Conservation (phyloP, 2,329 filamentous ascomycete species). For the Stagonosporopsis vannaccii region DNA sequence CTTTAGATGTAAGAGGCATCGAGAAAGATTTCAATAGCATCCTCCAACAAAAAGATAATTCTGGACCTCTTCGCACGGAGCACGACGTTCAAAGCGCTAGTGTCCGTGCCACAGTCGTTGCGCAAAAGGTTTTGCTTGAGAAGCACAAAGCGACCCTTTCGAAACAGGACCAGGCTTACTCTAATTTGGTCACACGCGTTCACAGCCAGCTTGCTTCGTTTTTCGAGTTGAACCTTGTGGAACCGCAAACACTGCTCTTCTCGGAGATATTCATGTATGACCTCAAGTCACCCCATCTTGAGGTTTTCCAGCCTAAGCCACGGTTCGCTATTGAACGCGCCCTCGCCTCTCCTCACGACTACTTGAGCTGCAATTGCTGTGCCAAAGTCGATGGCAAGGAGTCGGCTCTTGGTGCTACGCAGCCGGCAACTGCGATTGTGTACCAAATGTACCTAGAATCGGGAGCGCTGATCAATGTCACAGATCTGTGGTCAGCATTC, state of each 20-base stretch:
- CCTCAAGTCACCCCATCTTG: constrained; percentile 70
- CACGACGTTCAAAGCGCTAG: constrained; percentile 75
- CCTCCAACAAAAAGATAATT: constrained; percentile 30
- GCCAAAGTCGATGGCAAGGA: constrained; percentile 49
- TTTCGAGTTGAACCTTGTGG: constrained; percentile 56
- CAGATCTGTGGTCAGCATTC: constrained; percentile 82
- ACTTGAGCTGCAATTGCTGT: constrained; percentile 77
- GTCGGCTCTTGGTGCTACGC: constrained; percentile 61
- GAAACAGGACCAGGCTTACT: constrained; percentile 74
- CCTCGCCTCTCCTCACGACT: constrained; percentile 76
- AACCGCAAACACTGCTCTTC: constrained; percentile 63
- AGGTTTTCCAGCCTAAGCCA: constrained; percentile 79
- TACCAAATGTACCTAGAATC: constrained; percentile 83
- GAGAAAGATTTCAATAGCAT: constrained; percentile 47
- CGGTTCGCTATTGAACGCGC: constrained; percentile 74
- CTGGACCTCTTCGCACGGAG: constrained; percentile 69
- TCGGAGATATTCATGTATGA: constrained; percentile 81
- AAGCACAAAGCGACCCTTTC: constrained; percentile 75
- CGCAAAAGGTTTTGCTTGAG: constrained; percentile 81
- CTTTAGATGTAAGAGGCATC: constrained; percentile 27
- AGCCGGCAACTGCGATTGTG: constrained; percentile 75
- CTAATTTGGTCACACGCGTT: constrained; percentile 67
- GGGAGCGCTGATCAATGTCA: constrained; percentile 77
- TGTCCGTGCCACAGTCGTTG: constrained; percentile 78
- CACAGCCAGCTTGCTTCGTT: constrained; percentile 59